A percentile compares a stretch with the other conserved stretches of the same genome.
phyloP scores from a whole-genome alignment of 1,284 basidiomycete genomes.

The Austroboletus rostrupii region DNA sequence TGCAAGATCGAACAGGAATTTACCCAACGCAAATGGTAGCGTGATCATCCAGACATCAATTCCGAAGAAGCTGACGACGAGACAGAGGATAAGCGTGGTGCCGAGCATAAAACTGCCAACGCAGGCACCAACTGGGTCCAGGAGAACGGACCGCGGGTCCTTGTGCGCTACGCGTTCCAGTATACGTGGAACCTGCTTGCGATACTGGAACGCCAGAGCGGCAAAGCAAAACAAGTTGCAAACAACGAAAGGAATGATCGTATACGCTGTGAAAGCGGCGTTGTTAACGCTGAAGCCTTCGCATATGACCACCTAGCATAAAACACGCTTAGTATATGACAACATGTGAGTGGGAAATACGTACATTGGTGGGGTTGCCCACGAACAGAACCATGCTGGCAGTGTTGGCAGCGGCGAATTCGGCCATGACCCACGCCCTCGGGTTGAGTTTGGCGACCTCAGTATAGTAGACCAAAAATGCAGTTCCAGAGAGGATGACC shows the following conservation, averaged over 20 bases:
- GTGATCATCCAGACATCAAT: constrained; percentile 80
- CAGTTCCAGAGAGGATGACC: constrained; percentile 81
- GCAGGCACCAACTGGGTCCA: constrained; percentile 47
- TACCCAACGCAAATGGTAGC: constrained; percentile 79
- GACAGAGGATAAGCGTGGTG: constrained; percentile 45
- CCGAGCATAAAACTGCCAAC: constrained; percentile 51
- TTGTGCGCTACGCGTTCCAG: constrained; percentile 38
- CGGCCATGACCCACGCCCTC: constrained; percentile 48
- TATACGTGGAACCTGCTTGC: constrained; percentile 44
- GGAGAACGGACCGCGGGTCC: constrained; percentile 45
- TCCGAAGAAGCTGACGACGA: constrained; percentile 55
- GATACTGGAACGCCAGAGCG: constrained; percentile 54
- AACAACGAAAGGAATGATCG: constrained; percentile 65
- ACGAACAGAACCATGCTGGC: constrained; percentile 65
- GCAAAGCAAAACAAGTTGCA: constrained; percentile 54
- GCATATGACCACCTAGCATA: constrained; percentile 49
- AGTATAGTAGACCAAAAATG: constrained; percentile 85
- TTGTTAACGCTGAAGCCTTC: constrained; percentile 60
- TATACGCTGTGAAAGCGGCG: constrained; percentile 67
- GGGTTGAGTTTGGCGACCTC: constrained; percentile 56
- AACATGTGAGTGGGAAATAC: constrained; percentile 12
- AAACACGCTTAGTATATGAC: not conserved
- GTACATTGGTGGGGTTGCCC: constrained; percentile 70
- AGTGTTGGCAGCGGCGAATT: constrained; percentile 78
- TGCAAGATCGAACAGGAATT: constrained; percentile 63